Evolutionary conservation across 768 basidiomycete genomes (phyloP).

Genomic region (Lactarius quietus): DNA sequence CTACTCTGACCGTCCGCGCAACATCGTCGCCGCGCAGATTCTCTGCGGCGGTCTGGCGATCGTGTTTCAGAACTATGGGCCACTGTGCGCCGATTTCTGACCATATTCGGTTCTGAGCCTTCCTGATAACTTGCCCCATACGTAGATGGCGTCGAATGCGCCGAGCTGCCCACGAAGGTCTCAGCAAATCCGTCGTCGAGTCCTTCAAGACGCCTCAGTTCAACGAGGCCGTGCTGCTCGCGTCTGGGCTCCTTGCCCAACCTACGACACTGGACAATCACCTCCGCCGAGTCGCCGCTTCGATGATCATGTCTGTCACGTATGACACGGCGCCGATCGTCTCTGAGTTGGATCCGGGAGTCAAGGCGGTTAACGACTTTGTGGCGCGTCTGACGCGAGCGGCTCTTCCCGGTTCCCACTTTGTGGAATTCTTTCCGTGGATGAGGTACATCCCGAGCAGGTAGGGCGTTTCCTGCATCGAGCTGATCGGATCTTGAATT

Average conservation of each 20-base stretch:
- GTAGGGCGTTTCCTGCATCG: neutral
- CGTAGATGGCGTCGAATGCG: constrained; percentile 22
- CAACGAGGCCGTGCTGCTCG: constrained; percentile 10
- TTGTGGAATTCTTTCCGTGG: constrained; percentile 20
- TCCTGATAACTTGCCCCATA: neutral
- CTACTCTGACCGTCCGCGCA: constrained; percentile 23
- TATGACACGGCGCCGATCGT: constrained; percentile 13
- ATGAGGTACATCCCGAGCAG: constrained; percentile 17
- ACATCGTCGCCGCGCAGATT: constrained; percentile 23
- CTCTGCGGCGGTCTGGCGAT: constrained; percentile 21
- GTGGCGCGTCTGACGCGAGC: neutral
- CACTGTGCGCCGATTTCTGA: constrained; percentile 5
- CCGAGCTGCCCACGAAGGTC: constrained; percentile 13
- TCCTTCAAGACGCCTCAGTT: neutral
- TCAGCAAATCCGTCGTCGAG: neutral
- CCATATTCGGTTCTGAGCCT: neutral
- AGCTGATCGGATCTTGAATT: too few relatives aligned
- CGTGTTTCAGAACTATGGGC: constrained; percentile 22
- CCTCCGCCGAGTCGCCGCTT: constrained; percentile 3
- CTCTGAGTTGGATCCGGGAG: neutral
- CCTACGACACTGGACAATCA: neutral
- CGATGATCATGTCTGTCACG: constrained; percentile 15
- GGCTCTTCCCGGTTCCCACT: constrained; percentile 4
- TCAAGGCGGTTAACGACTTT: neutral
- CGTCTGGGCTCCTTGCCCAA: neutral